Evolutionary conservation across 2,329 filamentous ascomycete species (phyloP), one percentile per base, ranked within the genome.

Genomic region (Pseudogymnoascus sp.): DNA sequence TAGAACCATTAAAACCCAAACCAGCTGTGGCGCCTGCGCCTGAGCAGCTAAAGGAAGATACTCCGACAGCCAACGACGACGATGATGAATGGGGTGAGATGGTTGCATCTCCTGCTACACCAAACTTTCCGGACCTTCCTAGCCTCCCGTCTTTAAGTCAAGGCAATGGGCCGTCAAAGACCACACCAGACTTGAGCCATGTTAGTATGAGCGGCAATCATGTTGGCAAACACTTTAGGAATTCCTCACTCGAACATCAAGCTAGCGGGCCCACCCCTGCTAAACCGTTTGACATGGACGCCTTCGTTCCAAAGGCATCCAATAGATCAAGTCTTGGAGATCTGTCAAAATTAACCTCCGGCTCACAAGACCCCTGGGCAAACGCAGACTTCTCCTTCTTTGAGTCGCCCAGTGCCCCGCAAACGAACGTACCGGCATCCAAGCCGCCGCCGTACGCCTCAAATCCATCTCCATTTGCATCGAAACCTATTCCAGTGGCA

Each of bases 1-100:
- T 57, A 13, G 50, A 57, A 17, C 50, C 50, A 8, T 33, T 57
- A 6, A 33, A 57, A 33, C 47, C 47, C 4, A 31, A 53, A 31
- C 28, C 50, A 21, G 50, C 28, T 57, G 50, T 9, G 28, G n/a
- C n/a, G 5, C 28, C n/a, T 13, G n/a, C 50, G 19, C 28, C 28
- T 13, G 50, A 33, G 17, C 50, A 19, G 10, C 28, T 1, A 4
- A 33, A 21, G 17, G 50, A 21, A 33, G 5, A 2, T 4, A 8
- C 33, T 47, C 62, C 50, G n/a, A 42, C 65, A 17, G 10, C 47
- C 26, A 63, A 65, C 9, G 70, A 73, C 26, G 71, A 70, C 4
- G 70, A 72, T 53, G 74, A 75, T 62, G 74, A 74, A 57, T 76
- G 74, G 74, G 74, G 74, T 6, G 74, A 76, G 62, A 75, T 76